Conservation (phyloP, 441 rosid species). For the Dalechampia spathulata region DNA sequence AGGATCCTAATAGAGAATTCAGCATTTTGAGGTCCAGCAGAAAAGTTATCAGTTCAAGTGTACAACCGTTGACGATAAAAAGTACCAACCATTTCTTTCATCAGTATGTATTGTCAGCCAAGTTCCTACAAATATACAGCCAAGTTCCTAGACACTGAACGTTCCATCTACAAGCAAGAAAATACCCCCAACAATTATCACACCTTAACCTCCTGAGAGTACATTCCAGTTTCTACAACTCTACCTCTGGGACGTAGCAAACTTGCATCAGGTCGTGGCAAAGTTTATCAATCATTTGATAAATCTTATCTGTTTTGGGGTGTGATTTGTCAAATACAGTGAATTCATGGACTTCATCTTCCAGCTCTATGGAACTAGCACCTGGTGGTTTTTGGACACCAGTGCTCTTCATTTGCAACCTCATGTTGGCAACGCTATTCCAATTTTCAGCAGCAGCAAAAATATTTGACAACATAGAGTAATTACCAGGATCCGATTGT, state of each 20-base stretch:
- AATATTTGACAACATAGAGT: conserved; percentile 57
- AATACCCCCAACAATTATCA: too few relatives aligned
- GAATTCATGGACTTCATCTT: conserved; percentile 50
- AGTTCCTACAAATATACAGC: too few relatives aligned
- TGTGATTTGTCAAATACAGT: conserved; percentile 58
- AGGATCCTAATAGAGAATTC: background rate
- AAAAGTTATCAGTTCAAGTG: background rate
- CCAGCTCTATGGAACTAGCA: conserved; percentile 58
- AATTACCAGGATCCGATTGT: conserved; percentile 50
- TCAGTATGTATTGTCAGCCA: background rate
- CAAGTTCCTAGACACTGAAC: too few relatives aligned
- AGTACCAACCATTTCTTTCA: background rate
- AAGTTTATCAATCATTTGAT: conserved; percentile 46
- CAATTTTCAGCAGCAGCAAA: conserved; percentile 71
- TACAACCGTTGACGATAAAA: background rate
- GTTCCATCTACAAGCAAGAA: too few relatives aligned
- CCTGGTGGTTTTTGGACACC: conserved; percentile 58
- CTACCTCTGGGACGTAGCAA: conserved; percentile 6
- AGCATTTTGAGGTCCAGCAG: background rate
- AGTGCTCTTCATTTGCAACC: conserved; percentile 53
- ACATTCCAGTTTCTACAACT: conserved; percentile 18
- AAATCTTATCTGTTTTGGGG: conserved; percentile 47
- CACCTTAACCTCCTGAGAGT: background rate
- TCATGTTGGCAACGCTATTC: conserved; percentile 51
- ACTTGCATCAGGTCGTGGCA: conserved; percentile 31